Evolutionary conservation across 2,329 filamentous ascomycete species (phyloP), one percentile per base, ranked within the genome.

Genomic region (Fusarium annulatum): DNA sequence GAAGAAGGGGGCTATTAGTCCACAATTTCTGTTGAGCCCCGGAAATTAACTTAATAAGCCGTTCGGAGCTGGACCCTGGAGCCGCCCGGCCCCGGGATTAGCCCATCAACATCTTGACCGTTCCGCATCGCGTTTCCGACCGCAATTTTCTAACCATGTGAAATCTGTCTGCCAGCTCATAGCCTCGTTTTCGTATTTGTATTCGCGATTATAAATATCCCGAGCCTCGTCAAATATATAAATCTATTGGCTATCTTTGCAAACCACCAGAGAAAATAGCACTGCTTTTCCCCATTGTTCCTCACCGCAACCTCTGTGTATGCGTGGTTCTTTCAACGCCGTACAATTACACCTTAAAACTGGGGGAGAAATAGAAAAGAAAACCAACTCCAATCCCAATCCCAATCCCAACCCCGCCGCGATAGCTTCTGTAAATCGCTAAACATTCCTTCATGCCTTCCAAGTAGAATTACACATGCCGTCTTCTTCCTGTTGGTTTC

Each of bases 151-250:
- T 61, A 23, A 26, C 28, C 34, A 67, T 46, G 39, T 42, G 63
- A 61, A 67, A 42, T 42, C 23, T 39, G 64, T 51, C 53, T 67
- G 58, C 30, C 58, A 58, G 45, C 53, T 70, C 38, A 55, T 46
- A 34, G 14, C 14, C 42, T 60, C 75, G 73, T 77, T 73, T 76
- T 77, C 75, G 73, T 77, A 72, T 75, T 77, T 77, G 75, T 73
- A 65, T 74, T 74, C 71, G 68, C 48, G n/a, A 34, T 43, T 23
- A 21, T 15, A 5, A 28, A 33, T 45, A 34, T n/a, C 30, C 59
- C 34, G 23, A 51, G 36, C 26, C n/a, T 57, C 36, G 34, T 28
- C 42, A 57, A 71, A 23, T 28, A 39, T 60, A 26, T 58, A 28
- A 48, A 38, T 73, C 67, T 73, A 74, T 74, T 68, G 67, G 55